These are phyloP conservation scores for Diaporthe longicolla DNA, from an alignment of 2,329 filamentous ascomycete genomes.

Conservation along the genomic window DNA sequence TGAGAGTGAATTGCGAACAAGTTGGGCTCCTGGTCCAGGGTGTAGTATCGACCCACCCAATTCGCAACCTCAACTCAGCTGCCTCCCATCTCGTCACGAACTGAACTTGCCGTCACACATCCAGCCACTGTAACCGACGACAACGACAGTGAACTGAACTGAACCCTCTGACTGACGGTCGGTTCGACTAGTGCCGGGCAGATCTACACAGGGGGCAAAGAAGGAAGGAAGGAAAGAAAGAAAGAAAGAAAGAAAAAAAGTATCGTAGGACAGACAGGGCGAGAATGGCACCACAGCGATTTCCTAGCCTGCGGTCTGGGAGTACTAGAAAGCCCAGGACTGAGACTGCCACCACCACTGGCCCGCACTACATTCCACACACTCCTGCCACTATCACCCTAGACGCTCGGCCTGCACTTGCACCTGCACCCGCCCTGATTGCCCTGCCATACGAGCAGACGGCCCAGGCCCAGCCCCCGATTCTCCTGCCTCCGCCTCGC, in stretches of 20 bases:
- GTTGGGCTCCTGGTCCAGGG: neutral
- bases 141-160: neutral
- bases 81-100: neutral
- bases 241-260: no score
- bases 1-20: neutral
- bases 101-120: neutral
- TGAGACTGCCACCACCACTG: conserved; percentile 22
- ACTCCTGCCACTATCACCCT: neutral
- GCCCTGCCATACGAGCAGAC: conserved; percentile 74
- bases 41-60: neutral
- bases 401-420: neutral
- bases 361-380: conserved; percentile 24
- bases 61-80: no score
- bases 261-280: conserved; percentile 35
- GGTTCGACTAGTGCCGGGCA: neutral
- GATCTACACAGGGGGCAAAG: no score
- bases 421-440: conserved; percentile 58
- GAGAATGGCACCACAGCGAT: conserved; percentile 57
- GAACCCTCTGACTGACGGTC: conserved; percentile 9
- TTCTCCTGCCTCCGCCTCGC: conserved; percentile 63
- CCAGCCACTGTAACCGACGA: neutral
- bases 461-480: conserved; percentile 69
- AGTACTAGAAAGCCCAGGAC: conserved; percentile 26
- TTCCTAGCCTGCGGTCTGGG: conserved; percentile 56
- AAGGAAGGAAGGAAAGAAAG: no score